Evolutionary conservation across 164 flowering plant genomes (phyloP), one percentile per base, ranked within the genome.

Genomic region (Akebia trifoliata): DNA sequence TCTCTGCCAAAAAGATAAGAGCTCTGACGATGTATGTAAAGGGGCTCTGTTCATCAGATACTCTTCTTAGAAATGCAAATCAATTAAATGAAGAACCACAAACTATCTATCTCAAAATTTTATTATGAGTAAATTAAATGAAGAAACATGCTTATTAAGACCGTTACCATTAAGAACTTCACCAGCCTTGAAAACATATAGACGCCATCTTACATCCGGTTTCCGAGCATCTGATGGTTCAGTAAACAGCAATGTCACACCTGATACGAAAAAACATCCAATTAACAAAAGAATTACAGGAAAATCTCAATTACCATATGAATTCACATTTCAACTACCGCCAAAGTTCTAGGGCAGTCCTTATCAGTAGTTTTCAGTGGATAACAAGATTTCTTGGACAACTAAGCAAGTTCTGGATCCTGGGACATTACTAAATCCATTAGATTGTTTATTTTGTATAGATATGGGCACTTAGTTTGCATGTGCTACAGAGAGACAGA

Each of bases 1-100:
- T 93, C 98, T 71, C 98, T 80, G 40, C 98, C 98, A 71, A 93
- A 93, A 62, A 93, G 96, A 68, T 90, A 93, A 76, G 94, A 90
- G 73, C 80, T 93, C 65, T 87, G 92, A 12, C 99, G 88, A 68
- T 90, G 96, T 59, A 93, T 78, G 61, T 87, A 90, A 20, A 90
- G 81, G 43, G 99, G 97, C 48, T 87, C 97, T 93, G 86, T 64
- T 18, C 51, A 74, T 55, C 28, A 64, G 30, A 60, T 14, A 59
- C 32, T 34, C 43, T 12, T 30, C 59, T 51, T 39, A 51, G 58
- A 37, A 45, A 60, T 14, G 7, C 8, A 50, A 43, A 39, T 46
- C 36, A 20, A 21, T 26, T 24, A 54, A 24, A 36, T 24, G 7
- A 9, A 61, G 25, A 20, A 39, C 26, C 22, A 18, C 20, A 34